These are phyloP conservation scores for Lathyrus sativus DNA, from an alignment of 306 rosid genomes.

Conservation along the genomic window DNA sequence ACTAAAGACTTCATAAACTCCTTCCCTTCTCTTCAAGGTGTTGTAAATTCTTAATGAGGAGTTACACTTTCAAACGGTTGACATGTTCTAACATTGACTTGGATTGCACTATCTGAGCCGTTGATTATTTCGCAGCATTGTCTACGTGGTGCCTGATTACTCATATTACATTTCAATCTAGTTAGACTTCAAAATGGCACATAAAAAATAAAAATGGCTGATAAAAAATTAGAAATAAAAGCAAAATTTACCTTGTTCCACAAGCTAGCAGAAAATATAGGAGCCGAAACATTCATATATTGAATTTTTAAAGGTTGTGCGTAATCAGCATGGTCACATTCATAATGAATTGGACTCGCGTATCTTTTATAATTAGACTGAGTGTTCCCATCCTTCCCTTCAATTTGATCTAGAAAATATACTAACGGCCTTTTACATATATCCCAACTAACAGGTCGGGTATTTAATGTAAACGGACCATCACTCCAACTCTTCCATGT, in stretches of 20 bases:
- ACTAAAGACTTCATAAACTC: not conserved
- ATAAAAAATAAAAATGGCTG: not conserved
- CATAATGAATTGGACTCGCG: no score
- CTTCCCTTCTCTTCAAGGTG: not conserved
- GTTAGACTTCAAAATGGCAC: constrained; percentile 5
- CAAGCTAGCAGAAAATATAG: constrained; percentile 25
- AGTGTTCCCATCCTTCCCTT: not conserved
- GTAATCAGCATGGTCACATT: constrained; percentile 35
- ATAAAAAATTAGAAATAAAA: not conserved
- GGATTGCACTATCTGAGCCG: not conserved
- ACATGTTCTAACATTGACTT: constrained; percentile 56
- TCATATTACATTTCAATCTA: constrained; percentile 4
- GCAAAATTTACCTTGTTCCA: constrained; percentile 60
- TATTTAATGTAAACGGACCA: constrained; percentile 57
- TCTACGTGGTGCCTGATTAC: constrained; percentile 77
- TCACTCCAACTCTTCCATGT: constrained; percentile 51
- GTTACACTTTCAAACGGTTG: constrained; percentile 57
- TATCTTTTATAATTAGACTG: constrained; percentile 32
- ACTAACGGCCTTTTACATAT: constrained; percentile 43
- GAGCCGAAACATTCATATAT: constrained; percentile 51
- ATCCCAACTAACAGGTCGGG: constrained; percentile 44
- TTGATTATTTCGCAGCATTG: constrained; percentile 67
- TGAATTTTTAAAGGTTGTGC: constrained; percentile 33
- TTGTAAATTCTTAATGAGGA: constrained; percentile 34
- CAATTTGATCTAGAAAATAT: constrained; percentile 50